Percentiles rank a stretch among this genome's conserved stretches.
phyloP scores from a whole-genome alignment of 352 stramenopile genomes.

The Nothophytophthora sp. region DNA sequence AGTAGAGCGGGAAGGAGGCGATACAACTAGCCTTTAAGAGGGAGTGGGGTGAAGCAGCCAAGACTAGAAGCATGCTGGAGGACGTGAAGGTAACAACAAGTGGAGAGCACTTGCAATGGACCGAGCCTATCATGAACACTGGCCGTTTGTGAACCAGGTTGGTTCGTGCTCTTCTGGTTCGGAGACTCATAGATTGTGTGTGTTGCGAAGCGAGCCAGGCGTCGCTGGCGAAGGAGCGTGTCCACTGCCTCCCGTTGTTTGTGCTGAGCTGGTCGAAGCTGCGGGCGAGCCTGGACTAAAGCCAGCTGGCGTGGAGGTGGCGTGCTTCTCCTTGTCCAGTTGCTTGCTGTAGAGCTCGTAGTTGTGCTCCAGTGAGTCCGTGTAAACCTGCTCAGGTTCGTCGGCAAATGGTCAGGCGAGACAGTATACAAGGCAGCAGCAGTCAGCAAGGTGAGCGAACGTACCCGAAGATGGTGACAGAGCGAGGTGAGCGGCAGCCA shows the following conservation, averaged over 20 bases:
- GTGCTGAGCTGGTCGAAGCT: constrained; percentile 1
- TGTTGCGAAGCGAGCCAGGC: constrained; percentile 10
- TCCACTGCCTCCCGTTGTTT: constrained; percentile 14
- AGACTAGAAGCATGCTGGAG: not conserved
- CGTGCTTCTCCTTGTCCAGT: constrained; percentile 32
- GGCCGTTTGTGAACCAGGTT: too few relatives aligned
- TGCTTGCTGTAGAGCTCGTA: constrained; percentile 54
- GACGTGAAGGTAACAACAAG: too few relatives aligned
- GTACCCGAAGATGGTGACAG: constrained; percentile 56
- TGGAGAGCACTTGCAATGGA: too few relatives aligned
- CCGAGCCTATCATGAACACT: too few relatives aligned
- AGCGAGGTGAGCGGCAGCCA: constrained; percentile 66
- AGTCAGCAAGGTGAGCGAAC: constrained; percentile 4
- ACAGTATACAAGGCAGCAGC: not conserved
- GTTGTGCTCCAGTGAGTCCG: constrained; percentile 68
- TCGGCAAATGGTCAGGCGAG: too few relatives aligned
- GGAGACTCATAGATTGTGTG: constrained; percentile 2
- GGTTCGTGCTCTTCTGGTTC: too few relatives aligned
- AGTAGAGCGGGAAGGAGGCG: constrained; percentile 36
- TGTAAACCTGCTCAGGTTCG: constrained; percentile 76
- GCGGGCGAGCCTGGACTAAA: constrained; percentile 3
- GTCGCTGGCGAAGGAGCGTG: constrained; percentile 1
- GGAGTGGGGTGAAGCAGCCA: not conserved
- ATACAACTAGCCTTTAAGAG: constrained; percentile 1
- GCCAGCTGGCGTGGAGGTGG: not conserved